Percentiles rank a stretch among this genome's conserved stretches.
phyloP scores from a whole-genome alignment of 306 rosid genomes.

The Lablab purpureus region DNA sequence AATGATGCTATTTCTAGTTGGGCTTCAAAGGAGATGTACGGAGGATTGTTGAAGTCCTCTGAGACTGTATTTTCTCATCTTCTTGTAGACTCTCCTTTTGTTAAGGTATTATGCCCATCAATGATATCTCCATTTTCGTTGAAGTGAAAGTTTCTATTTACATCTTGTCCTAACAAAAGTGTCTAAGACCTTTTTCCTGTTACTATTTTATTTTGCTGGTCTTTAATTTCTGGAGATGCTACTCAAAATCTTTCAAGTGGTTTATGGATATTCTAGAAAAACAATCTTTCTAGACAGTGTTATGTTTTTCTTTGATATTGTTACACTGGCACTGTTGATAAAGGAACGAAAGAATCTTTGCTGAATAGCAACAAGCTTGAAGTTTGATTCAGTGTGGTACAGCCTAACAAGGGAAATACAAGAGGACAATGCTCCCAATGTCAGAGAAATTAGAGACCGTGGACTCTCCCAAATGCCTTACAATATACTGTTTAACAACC shows the following conservation, averaged over 20 bases:
- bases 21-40: conserved; percentile 93
- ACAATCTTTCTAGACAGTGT: background rate
- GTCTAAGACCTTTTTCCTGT: background rate
- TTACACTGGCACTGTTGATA: background rate
- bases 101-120: conserved; percentile 62
- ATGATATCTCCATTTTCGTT: conserved; percentile 41
- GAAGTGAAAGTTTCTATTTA: conserved; percentile 34
- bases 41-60: conserved; percentile 73
- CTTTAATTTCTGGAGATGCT: conserved; percentile 3
- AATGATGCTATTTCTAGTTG: conserved; percentile 84
- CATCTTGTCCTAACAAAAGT: conserved; percentile 25
- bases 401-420: background rate
- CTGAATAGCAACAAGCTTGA: background rate
- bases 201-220: background rate
- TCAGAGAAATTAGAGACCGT: background rate
- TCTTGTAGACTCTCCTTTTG: conserved; percentile 82
- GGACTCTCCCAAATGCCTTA: background rate
- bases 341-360: background rate
- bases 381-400: background rate
- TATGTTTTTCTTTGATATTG: background rate
- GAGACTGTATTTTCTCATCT: conserved; percentile 73
- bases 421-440: background rate
- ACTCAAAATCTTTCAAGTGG: background rate
- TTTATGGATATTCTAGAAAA: conserved; percentile 12
- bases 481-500: background rate